phyloP scores from a whole-genome alignment of 2,329 filamentous ascomycete genomes.

The Geosmithia flava region DNA sequence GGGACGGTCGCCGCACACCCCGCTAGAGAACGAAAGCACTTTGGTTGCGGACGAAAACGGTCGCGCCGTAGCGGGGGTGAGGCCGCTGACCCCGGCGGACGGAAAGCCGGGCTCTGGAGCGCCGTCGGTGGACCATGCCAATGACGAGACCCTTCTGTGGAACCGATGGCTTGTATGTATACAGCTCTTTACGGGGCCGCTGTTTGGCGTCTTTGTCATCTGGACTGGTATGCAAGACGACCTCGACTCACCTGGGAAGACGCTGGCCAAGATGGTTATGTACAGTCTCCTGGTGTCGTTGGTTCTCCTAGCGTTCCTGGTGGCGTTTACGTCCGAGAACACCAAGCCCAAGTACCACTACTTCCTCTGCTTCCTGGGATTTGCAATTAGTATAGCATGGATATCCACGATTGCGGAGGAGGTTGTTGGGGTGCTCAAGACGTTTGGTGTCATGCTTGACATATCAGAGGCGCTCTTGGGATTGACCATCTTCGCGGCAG shows the following conservation, averaged over 20 bases:
- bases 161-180: slow-evolving; percentile 81
- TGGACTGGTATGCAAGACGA: slow-evolving; percentile 58
- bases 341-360: slow-evolving; percentile 62
- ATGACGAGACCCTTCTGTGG: slow-evolving; percentile 50
- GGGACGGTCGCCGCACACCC: slow-evolving; percentile 4
- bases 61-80: slow-evolving; percentile 4
- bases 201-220: slow-evolving; percentile 67
- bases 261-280: slow-evolving; percentile 44
- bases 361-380: slow-evolving; percentile 77
- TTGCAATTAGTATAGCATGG: slow-evolving; percentile 87
- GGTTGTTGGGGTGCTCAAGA: slow-evolving; percentile 89
- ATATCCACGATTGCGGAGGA: slow-evolving; percentile 92
- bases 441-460: slow-evolving; percentile 78
- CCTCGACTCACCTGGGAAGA: slow-evolving; percentile 33
- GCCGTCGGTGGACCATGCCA: slow-evolving; percentile 16
- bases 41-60: slow-evolving; percentile 2
- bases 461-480: slow-evolving; percentile 94
- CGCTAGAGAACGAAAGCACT: slow-evolving; percentile 10
- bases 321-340: slow-evolving; percentile 55
- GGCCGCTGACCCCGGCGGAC: background rate
- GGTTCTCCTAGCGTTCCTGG: slow-evolving; percentile 50
- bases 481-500: slow-evolving; percentile 90
- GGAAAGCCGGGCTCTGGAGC: slow-evolving; percentile 17
- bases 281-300: slow-evolving; percentile 59
- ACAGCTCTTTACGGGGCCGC: slow-evolving; percentile 76